Evolutionary conservation across 2,329 filamentous ascomycete genomes (phyloP).

Genomic region (Knoxdaviesia capensis): DNA sequence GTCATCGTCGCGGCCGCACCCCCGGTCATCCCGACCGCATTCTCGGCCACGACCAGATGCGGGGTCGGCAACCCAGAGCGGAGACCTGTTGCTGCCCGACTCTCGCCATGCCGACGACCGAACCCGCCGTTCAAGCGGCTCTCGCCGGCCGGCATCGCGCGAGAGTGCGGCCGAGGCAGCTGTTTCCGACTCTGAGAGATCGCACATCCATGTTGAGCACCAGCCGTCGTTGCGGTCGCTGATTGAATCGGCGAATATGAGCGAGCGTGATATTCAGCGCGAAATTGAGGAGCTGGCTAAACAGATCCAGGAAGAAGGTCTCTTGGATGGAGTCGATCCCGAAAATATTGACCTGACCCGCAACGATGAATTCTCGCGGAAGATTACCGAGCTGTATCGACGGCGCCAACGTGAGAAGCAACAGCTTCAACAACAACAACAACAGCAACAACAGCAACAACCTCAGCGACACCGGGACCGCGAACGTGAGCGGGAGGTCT

Average conservation of each 20-base stretch:
- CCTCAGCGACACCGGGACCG: not conserved
- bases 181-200: conserved; percentile 4
- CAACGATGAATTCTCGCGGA: conserved; percentile 77
- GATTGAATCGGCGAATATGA: conserved; percentile 60
- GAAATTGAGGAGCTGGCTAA: conserved; percentile 81
- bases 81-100: conserved; percentile 18
- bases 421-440: conserved; percentile 10
- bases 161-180: not conserved
- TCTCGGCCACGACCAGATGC: not conserved
- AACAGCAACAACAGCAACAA: not conserved
- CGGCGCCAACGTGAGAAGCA: conserved; percentile 45
- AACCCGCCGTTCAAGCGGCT: conserved; percentile 1
- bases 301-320: conserved; percentile 72
- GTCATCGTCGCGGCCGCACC: conserved; percentile 2
- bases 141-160: not conserved
- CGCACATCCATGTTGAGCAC: conserved; percentile 51
- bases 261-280: conserved; percentile 59
- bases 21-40: conserved; percentile 1
- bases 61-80: conserved; percentile 5
- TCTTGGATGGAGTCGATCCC: conserved; percentile 74
- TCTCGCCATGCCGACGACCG: not conserved
- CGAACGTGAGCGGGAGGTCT: conserved; percentile 2
- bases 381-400: conserved; percentile 75
- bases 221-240: conserved; percentile 76
- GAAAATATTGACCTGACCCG: conserved; percentile 68